phyloP scores from a whole-genome alignment of 148 eudicot genomes.

The Rhododendron ferrugineum region DNA sequence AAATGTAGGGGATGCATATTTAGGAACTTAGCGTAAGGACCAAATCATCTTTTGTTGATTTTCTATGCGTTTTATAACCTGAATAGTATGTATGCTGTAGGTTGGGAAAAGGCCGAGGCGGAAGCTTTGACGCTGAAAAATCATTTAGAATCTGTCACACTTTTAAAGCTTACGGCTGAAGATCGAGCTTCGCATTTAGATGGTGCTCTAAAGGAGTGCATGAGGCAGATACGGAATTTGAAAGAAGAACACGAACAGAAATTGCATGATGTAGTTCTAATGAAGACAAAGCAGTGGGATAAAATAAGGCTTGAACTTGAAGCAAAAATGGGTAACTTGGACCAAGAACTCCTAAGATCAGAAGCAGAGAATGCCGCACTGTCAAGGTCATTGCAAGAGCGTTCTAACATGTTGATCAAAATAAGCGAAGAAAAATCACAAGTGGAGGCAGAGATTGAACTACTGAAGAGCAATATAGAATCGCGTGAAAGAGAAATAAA shows the following conservation, averaged over 20 bases:
- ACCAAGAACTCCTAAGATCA: slow-evolving; percentile 72
- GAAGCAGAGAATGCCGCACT: slow-evolving; percentile 81
- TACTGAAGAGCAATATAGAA: slow-evolving; percentile 66
- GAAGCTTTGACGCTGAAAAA: slow-evolving; percentile 82
- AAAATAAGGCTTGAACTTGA: slow-evolving; percentile 75
- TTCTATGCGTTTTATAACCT: background rate
- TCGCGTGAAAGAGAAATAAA: slow-evolving; percentile 83
- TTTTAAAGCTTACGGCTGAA: slow-evolving; percentile 83
- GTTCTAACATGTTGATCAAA: slow-evolving; percentile 78
- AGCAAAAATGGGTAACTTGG: slow-evolving; percentile 49
- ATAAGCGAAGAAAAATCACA: slow-evolving; percentile 72
- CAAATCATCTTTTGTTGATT: background rate
- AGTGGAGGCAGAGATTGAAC: slow-evolving; percentile 85
- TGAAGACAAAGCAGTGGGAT: slow-evolving; percentile 69
- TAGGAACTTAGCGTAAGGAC: background rate
- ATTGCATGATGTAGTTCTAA: slow-evolving; percentile 55
- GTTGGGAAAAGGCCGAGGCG: slow-evolving; percentile 99
- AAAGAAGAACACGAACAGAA: slow-evolving; percentile 87
- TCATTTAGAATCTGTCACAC: slow-evolving; percentile 88
- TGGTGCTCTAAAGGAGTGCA: slow-evolving; percentile 95
- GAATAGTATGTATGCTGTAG: slow-evolving; percentile 28
- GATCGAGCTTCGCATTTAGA: slow-evolving; percentile 89
- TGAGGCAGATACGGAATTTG: slow-evolving; percentile 84
- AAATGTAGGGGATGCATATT: background rate
- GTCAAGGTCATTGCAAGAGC: slow-evolving; percentile 88